A percentile compares a stretch with the other conserved stretches of the same genome.
Evolutionary conservation across 495 filamentous ascomycete genomes (phyloP).

Genomic region (Aspergillus bridgeri): DNA sequence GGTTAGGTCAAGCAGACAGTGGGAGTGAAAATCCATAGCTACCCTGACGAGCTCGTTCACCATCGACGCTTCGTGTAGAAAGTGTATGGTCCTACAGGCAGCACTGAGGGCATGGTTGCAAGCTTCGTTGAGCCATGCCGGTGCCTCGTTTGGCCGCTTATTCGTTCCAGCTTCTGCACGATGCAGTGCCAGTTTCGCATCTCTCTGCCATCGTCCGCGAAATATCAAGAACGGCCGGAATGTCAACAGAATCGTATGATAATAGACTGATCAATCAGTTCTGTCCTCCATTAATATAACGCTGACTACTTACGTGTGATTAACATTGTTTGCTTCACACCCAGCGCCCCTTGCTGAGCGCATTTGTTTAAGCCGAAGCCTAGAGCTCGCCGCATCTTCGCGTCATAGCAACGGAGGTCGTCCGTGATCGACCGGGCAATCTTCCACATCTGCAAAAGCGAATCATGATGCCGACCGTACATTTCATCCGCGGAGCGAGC

Average conservation of each 20-base stretch:
- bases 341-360: conserved; percentile 30
- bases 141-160: conserved; percentile 31
- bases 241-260: conserved; percentile 39
- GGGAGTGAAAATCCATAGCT: conserved; percentile 3
- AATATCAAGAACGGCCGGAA: conserved; percentile 47
- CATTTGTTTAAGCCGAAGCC: conserved; percentile 33
- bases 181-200: conserved; percentile 20
- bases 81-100: conserved; percentile 37
- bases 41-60: conserved; percentile 38
- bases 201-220: conserved; percentile 37
- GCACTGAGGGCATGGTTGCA: conserved; percentile 36
- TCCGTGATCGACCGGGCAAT: conserved; percentile 36
- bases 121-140: conserved; percentile 44
- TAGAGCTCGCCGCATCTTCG: conserved; percentile 26
- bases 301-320: conserved; percentile 33
- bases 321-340: conserved; percentile 36
- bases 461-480: conserved; percentile 40
- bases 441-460: conserved; percentile 43
- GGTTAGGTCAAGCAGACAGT: not conserved
- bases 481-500: conserved; percentile 36
- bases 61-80: conserved; percentile 32
- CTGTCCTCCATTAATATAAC: too few species aligned
- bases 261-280: conserved; percentile 33
- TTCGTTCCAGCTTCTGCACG: not conserved
- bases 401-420: conserved; percentile 32